Base-by-base conservation (phyloP, 2,329 filamentous ascomycete species). In the Colletotrichum musae region DNA sequence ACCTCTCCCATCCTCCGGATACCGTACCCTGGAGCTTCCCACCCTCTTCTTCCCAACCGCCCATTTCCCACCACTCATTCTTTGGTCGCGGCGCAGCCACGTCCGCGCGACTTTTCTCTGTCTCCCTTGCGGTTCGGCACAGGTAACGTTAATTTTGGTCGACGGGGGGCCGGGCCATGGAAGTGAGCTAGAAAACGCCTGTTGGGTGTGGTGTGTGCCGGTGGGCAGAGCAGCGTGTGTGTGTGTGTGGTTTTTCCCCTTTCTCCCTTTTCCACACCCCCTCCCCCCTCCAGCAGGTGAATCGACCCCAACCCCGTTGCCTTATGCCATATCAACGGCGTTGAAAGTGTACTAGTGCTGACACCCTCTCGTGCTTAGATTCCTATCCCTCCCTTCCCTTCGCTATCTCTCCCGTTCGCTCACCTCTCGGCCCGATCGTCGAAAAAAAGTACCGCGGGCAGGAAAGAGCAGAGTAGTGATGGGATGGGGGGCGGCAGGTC, bases 281-380 rank as follows among this genome's bases (percentile, higher is more conserved):
- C 5, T 10, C 32, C 10, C 32, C 28, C 32, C 10, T 36, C 32
- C 32, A 36, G 28, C 28, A 36, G 32, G 32, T 36, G 7, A 7
- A 36, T 36, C 32, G 10, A 36, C 32, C 32, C 7, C 32, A 32
- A 32, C 28, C 28, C 2, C 28, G 28, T 2, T 36, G 9, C 9
- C 32, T 4, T 36, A 7, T 36, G 32, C 32, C 32, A 36, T 36
- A 47, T 43, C 54, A 36, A 43, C 62, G 66, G 62, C 57, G 21
- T 58, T 62, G 50, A 56, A 66, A 18, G 45, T 41, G 57, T 53
- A 61, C 67, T 70, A 70, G 67, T 60, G 67, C 67, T 67, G 62
- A 70, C 67, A 41, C 41, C 24, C 26, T 18, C 24, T 21, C 21
- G 54, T 64, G 47, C 64, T 58, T 45, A 45, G 41, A n/a, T 15